A percentile compares a stretch with the other conserved stretches of the same genome.
phyloP scores from a whole-genome alignment of 176 grass and related monocot genomes.

The Hsuehochloa calcarea region DNA sequence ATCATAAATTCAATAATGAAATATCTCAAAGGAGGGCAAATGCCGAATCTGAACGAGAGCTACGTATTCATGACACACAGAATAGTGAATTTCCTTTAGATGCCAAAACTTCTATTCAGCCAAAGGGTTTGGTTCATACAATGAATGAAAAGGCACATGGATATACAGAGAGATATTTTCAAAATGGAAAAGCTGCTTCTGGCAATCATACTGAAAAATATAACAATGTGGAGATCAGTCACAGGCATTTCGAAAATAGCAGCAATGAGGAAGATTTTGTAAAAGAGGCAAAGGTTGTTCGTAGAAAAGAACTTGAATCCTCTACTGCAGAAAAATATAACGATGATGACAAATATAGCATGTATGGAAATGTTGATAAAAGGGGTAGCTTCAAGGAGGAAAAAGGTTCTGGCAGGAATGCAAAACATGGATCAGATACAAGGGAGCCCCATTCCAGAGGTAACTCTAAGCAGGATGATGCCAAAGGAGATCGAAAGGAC shows the following conservation, averaged over 20 bases:
- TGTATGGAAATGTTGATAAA: conserved; percentile 45
- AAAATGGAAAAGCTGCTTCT: conserved; percentile 21
- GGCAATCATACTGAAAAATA: conserved; percentile 31
- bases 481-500: conserved; percentile 47
- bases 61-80: neutral
- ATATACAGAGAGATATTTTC: neutral
- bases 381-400: conserved; percentile 48
- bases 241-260: conserved; percentile 36
- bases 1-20: conserved; percentile 11
- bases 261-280: conserved; percentile 27
- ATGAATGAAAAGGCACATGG: conserved; percentile 14
- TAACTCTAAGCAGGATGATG: conserved; percentile 39
- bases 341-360: conserved; percentile 38
- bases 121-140: conserved; percentile 22
- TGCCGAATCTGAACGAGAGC: neutral
- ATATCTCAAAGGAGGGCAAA: neutral
- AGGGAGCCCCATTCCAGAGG: conserved; percentile 30
- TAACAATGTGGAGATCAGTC: conserved; percentile 19
- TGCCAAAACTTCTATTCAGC: conserved; percentile 12
- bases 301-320: conserved; percentile 30
- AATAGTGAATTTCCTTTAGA: conserved; percentile 29
- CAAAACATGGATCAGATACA: conserved; percentile 30
- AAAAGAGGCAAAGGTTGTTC: conserved; percentile 33
- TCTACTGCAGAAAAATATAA: conserved; percentile 41
- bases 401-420: conserved; percentile 33